Evolutionary conservation across 345 rosid genomes (phyloP), one percentile per base, ranked within the genome.

Genomic region (Linum tenue): DNA sequence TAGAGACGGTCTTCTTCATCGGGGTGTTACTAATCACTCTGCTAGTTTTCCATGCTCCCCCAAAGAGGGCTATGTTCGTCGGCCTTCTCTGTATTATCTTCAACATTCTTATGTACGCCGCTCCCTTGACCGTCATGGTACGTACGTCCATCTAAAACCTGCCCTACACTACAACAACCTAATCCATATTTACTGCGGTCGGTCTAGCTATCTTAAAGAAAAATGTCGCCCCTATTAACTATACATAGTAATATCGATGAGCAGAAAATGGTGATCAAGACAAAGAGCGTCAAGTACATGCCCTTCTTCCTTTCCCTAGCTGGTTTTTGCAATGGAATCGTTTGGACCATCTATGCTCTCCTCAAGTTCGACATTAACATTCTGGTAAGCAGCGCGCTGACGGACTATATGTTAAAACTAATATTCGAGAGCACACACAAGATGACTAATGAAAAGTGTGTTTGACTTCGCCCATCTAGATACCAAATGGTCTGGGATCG

Each of bases 41-140:
- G 74, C 4, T 62, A 2, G 65, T 61, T 50, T 56, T 82, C 68
- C 80, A 77, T 64, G 78, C 76, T 10, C 78, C 78, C 36, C 62
- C 59, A 22, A 68, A 38, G 5, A 85, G 98, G 70, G 71, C 80
- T 22, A 64, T 68, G 65, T 55, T 85, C 37, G 78, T 86, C 15
- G 96, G 96, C 11, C 53, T 75, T 3, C 2, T 78, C n/a, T 69
- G 80, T 42, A 56, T 73, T 53, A 2, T 78, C 41, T 78, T 81
- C 75, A 81, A 78, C 57, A 39, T 85, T 0, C 66, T 71, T 42
- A 89, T 89, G 96, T 89, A 89, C 53, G 70, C 80, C 65, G 55
- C 96, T 2, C 96, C 96, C 41, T 64, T 89, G 16, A 82, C 89
- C 15, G 82, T 85, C 77, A 82, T 86, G 94, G 91, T 81, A 77